Evolutionary conservation across 345 rosid species (phyloP).

Genomic region (Pistacia integerrima): DNA sequence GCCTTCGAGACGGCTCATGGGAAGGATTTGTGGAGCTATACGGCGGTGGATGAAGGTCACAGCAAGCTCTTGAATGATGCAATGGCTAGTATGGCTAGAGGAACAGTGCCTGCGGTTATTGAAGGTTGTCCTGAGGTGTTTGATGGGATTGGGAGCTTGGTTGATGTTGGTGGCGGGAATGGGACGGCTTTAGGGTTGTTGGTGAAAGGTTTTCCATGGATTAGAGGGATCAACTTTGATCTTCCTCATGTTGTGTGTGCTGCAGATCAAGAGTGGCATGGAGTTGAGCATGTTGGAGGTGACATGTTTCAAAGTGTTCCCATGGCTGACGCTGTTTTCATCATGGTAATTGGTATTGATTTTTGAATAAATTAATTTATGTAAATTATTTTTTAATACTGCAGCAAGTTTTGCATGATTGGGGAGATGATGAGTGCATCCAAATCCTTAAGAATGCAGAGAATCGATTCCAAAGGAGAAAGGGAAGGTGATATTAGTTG

Average conservation of each 20-base stretch:
- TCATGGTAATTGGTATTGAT: slow-evolving; percentile 46
- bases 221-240: slow-evolving; percentile 69
- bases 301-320: slow-evolving; percentile 74
- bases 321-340: slow-evolving; percentile 50
- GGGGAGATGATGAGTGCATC: slow-evolving; percentile 75
- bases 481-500: slow-evolving; percentile 69
- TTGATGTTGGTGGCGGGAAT: slow-evolving; percentile 75
- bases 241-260: slow-evolving; percentile 62
- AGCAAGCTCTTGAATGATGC: slow-evolving; percentile 53
- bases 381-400: neutral
- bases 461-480: slow-evolving; percentile 52
- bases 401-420: slow-evolving; percentile 70
- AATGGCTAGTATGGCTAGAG: slow-evolving; percentile 64
- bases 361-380: no score
- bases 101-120: slow-evolving; percentile 34
- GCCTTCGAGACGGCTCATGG: slow-evolving; percentile 39
- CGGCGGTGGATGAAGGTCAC: slow-evolving; percentile 40
- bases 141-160: slow-evolving; percentile 53
- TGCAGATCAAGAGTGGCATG: slow-evolving; percentile 34
- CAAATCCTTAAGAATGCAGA: slow-evolving; percentile 58
- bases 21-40: slow-evolving; percentile 47
- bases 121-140: slow-evolving; percentile 51
- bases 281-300: slow-evolving; percentile 63
- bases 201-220: slow-evolving; percentile 60
- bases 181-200: slow-evolving; percentile 56